A percentile compares a stretch with the other conserved stretches of the same genome.
Evolutionary conservation across 2,329 filamentous ascomycete genomes (phyloP).

Genomic region (Aspergillus sp.): DNA sequence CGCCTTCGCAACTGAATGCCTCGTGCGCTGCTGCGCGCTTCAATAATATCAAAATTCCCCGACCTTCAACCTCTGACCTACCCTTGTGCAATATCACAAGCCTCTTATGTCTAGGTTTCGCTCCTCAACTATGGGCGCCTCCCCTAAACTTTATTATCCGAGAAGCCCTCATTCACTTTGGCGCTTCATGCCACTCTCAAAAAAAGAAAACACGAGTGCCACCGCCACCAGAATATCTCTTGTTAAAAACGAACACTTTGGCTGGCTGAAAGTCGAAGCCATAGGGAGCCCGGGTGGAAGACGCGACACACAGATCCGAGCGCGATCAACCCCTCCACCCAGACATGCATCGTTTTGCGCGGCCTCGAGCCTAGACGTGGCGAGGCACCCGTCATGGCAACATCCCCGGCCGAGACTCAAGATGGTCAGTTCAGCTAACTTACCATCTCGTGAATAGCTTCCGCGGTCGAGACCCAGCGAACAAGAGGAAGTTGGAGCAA

Average conservation of each 20-base stretch:
- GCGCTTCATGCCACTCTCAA: slow-evolving; percentile 1
- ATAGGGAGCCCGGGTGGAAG: neutral
- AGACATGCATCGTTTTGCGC: neutral
- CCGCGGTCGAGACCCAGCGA: neutral
- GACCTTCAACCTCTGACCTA: neutral
- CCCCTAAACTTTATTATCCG: slow-evolving; percentile 2
- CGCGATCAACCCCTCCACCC: slow-evolving; percentile 10
- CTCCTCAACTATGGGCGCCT: neutral
- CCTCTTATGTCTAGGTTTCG: neutral
- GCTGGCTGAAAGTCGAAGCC: neutral
- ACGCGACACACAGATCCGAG: slow-evolving; percentile 9
- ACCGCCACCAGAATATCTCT: neutral
- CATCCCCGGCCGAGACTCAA: neutral
- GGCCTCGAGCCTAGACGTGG: neutral
- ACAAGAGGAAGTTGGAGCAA: neutral
- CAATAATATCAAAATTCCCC: neutral
- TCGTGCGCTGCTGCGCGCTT: neutral
- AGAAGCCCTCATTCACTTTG: neutral
- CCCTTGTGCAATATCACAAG: neutral
- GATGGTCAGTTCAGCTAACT: neutral
- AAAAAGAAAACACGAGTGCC: slow-evolving; percentile 2
- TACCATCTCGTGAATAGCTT: neutral
- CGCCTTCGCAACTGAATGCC: neutral
- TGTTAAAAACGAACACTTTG: neutral
- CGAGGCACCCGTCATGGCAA: slow-evolving; percentile 1